These are phyloP conservation scores for Chrysopogon serrulatus DNA, from an alignment of 176 grass and related monocot genomes.

Conservation along the genomic window DNA sequence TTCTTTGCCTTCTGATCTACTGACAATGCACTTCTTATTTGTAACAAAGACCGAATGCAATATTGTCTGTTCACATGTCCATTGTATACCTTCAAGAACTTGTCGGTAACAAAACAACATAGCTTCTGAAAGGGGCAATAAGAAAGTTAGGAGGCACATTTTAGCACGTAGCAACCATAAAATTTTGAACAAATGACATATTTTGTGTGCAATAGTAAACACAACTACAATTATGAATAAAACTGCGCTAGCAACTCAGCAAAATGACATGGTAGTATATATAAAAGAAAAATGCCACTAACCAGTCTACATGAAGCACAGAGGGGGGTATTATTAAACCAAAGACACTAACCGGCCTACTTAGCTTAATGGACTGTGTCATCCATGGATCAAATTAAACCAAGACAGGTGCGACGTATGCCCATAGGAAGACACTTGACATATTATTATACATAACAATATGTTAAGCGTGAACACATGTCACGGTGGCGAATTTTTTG, in stretches of 20 bases:
- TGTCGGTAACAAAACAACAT: slow-evolving; percentile 63
- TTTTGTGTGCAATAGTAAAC: not conserved
- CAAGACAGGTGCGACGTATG: not conserved
- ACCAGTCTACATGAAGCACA: not conserved
- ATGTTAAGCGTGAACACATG: too few relatives aligned
- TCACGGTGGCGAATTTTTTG: too few relatives aligned
- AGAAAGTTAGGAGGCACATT: slow-evolving; percentile 11
- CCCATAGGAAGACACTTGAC: too few relatives aligned
- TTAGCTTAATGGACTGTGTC: not conserved
- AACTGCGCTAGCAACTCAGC: not conserved
- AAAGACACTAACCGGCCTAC: too few relatives aligned
- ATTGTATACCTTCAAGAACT: slow-evolving; percentile 74
- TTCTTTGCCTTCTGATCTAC: slow-evolving; percentile 81
- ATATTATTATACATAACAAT: not conserved
- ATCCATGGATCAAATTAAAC: not conserved
- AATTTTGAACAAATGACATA: not conserved
- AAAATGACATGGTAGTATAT: not conserved
- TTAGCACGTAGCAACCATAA: not conserved
- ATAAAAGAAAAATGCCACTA: not conserved
- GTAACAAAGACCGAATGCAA: slow-evolving; percentile 71
- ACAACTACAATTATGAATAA: not conserved
- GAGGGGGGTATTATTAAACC: too few relatives aligned
- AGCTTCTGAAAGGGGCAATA: slow-evolving; percentile 56
- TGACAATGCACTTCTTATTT: slow-evolving; percentile 75
- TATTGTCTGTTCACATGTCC: slow-evolving; percentile 67